Conservation (phyloP, 257 asterid species). For the Fraxinus americana region DNA sequence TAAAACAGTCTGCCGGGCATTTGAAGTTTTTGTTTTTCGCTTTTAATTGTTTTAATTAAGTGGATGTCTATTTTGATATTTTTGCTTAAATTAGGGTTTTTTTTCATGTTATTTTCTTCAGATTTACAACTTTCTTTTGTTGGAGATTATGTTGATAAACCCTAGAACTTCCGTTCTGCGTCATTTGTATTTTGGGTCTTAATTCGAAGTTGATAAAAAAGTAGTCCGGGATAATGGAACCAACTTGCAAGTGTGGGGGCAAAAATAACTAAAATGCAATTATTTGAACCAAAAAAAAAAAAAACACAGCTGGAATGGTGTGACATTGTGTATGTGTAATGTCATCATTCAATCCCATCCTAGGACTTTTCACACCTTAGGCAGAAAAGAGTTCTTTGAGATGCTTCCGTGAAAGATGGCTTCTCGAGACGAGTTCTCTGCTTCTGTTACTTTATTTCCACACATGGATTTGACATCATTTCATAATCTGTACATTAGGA, state of each 20-base stretch:
- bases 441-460: too few species aligned
- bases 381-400: not conserved
- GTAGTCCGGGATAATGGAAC: not conserved
- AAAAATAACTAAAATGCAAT: not conserved
- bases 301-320: not conserved
- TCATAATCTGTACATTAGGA: too few species aligned
- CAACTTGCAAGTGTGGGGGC: not conserved
- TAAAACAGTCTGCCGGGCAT: too few species aligned
- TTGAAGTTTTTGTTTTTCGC: too few species aligned
- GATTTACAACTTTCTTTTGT: too few species aligned
- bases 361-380: not conserved
- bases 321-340: not conserved
- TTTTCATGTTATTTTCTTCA: too few species aligned
- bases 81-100: too few species aligned
- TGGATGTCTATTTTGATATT: too few species aligned
- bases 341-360: not conserved
- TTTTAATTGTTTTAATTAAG: too few species aligned
- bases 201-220: not conserved
- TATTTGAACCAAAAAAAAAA: not conserved
- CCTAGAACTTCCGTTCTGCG: too few species aligned
- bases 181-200: not conserved
- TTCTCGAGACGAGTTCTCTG: not conserved
- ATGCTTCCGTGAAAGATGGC: not conserved
- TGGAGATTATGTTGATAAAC: too few species aligned
- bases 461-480: too few species aligned